Evolutionary conservation across 2,329 filamentous ascomycete genomes (phyloP).

Genomic region (Aspergillus caelatus): DNA sequence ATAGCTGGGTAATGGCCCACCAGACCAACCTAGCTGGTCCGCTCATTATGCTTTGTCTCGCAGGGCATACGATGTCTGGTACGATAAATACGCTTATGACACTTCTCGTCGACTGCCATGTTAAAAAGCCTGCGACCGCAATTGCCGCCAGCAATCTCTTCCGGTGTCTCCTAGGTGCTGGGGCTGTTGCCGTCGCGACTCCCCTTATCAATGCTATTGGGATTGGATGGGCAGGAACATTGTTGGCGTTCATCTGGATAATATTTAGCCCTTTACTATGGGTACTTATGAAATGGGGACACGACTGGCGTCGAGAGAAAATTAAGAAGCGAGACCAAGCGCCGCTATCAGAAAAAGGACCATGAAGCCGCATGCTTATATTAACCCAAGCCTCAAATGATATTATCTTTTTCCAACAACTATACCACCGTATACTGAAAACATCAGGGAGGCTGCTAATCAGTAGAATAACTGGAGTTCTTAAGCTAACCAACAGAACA

Average conservation of each 20-base stretch:
- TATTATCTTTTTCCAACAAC: too few relatives aligned
- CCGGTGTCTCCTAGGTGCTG: constrained; percentile 45
- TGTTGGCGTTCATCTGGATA: constrained; percentile 34
- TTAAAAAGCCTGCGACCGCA: constrained; percentile 38
- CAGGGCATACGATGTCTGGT: constrained; percentile 38
- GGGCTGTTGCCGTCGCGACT: constrained; percentile 39
- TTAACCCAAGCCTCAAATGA: too few relatives aligned
- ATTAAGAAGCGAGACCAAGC: background rate
- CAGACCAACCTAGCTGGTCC: constrained; percentile 36
- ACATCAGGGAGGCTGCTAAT: too few relatives aligned
- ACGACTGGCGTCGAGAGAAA: background rate
- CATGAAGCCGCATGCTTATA: too few relatives aligned
- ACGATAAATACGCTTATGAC: constrained; percentile 45
- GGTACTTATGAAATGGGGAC: background rate
- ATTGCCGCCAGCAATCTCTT: constrained; percentile 47
- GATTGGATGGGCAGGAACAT: constrained; percentile 46
- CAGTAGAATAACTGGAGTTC: too few relatives aligned
- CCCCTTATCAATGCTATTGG: constrained; percentile 45
- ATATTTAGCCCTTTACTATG: background rate
- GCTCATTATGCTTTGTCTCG: constrained; percentile 37
- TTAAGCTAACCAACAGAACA: too few relatives aligned
- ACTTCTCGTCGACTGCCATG: constrained; percentile 49
- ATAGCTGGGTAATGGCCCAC: constrained; percentile 40
- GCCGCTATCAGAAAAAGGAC: fast-evolving
- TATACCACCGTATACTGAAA: too few relatives aligned